A percentile compares a stretch with the other conserved stretches of the same genome.
phyloP scores from a whole-genome alignment of 306 rosid genomes.

The Ammopiptanthus mongolicus region DNA sequence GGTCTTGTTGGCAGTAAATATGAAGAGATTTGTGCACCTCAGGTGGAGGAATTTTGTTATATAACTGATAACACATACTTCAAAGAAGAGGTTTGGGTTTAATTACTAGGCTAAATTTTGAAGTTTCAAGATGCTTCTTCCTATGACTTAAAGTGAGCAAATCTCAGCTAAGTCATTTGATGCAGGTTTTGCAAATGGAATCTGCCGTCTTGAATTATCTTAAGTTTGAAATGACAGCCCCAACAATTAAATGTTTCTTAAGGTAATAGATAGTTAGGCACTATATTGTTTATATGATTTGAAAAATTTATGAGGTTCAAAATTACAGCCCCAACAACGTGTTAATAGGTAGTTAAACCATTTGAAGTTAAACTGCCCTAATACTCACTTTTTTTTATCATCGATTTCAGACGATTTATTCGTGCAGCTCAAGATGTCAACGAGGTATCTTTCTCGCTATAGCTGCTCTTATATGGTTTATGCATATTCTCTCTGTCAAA shows the following conservation, averaged over 20 bases:
- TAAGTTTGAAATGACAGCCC: conserved; percentile 91
- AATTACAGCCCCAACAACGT: conserved; percentile 3
- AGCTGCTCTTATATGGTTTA: neutral
- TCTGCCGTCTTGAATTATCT: conserved; percentile 66
- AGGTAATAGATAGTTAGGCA: conserved; percentile 35
- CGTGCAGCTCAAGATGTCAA: conserved; percentile 86
- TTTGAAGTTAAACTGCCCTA: neutral
- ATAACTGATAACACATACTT: conserved; percentile 85
- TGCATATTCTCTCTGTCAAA: neutral
- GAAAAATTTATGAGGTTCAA: neutral
- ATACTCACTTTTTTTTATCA: neutral
- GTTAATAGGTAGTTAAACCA: neutral
- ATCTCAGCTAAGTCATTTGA: conserved; percentile 17
- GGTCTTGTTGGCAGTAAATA: conserved; percentile 52
- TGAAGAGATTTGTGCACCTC: conserved; percentile 90
- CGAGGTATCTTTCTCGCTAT: conserved; percentile 42
- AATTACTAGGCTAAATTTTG: neutral
- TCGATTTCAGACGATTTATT: conserved; percentile 63
- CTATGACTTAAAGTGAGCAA: neutral
- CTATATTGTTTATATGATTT: neutral
- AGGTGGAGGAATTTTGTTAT: conserved; percentile 82
- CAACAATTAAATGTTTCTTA: conserved; percentile 72
- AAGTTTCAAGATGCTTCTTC: neutral
- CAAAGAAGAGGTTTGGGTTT: conserved; percentile 58
- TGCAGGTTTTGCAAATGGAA: conserved; percentile 84